Evolutionary conservation across 129 eudicot genomes (phyloP), one percentile per base, ranked within the genome.

Genomic region (Mikania micrantha): DNA sequence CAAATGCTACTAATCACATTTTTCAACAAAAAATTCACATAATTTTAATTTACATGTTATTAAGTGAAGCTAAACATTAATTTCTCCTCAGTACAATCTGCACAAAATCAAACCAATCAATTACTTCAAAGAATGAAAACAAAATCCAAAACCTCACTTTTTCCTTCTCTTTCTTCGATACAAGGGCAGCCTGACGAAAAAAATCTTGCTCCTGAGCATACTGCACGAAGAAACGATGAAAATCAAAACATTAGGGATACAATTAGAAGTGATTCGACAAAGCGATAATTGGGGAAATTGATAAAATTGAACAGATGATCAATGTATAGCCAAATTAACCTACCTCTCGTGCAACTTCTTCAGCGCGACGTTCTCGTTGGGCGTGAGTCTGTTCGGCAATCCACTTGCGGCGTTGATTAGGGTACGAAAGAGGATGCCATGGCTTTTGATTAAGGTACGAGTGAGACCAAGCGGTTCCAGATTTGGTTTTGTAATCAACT

Each of bases 181-280:
- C 85, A 32, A 94, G 90, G 0, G 96, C 91, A 2, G 95, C 77
- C 78, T 94, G 99, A 20, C 96, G 81, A 31, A 94, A 84, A 77
- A 89, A 94, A 48, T 94, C 99, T 81, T 89, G 99, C 77, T 94
- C 96, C 70, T 94, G 99, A 64, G 95, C 95, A 94, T 88, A 94
- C 99, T 93, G 95, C 78, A 80, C 17, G 60, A 66, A 6, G n/a
- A 38, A 68, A 25, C 72, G 45, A 67, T n/a, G 2, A 16, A 59
- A 12, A 48, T n/a, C 7, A 16, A 69, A 8, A 17, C 22, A 67
- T 34, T 49, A 45, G 39, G 49, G 12, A 16, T n/a, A 34, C 22
- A 25, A 69, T 7, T 13, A 9, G 32, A 32, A 70, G 4, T 28
- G 31, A 56, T 50, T 21, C 9, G n/a, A 69, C 53, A 20, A 20